phyloP scores from a whole-genome alignment of 306 rosid genomes.

The Styphnolobium japonicum region DNA sequence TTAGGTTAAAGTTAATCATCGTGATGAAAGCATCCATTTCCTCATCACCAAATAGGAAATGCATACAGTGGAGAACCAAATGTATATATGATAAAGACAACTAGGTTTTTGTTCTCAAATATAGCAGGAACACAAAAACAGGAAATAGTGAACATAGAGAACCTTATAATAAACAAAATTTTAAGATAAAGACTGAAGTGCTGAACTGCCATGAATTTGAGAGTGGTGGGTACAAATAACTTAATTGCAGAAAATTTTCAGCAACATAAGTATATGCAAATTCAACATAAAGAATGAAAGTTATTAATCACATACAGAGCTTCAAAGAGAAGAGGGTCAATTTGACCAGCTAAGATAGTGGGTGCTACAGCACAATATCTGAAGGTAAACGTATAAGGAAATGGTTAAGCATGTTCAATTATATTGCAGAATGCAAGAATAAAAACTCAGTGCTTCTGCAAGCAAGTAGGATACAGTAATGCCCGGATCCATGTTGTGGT shows the following conservation, averaged over 20 bases:
- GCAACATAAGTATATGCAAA: conserved; percentile 8
- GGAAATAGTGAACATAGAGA: conserved; percentile 8
- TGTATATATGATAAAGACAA: not conserved
- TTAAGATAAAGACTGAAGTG: not conserved
- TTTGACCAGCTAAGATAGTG: conserved; percentile 83
- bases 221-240: not conserved
- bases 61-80: not conserved
- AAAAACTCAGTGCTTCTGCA: conserved; percentile 21
- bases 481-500: conserved; percentile 70
- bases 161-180: not conserved
- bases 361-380: conserved; percentile 95
- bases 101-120: conserved; percentile 13
- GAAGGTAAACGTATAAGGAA: conserved; percentile 60
- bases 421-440: conserved; percentile 16
- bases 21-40: conserved; percentile 8
- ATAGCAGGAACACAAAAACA: conserved; percentile 25
- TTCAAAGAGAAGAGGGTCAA: conserved; percentile 85
- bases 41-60: not conserved
- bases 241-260: not conserved
- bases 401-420: conserved; percentile 12
- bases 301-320: conserved; percentile 82
- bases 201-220: not conserved
- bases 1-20: conserved; percentile 5
- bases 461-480: conserved; percentile 77
- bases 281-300: not conserved